Base-by-base conservation (phyloP, 257 asterid species). In the Galeopsis tetrahit region DNA sequence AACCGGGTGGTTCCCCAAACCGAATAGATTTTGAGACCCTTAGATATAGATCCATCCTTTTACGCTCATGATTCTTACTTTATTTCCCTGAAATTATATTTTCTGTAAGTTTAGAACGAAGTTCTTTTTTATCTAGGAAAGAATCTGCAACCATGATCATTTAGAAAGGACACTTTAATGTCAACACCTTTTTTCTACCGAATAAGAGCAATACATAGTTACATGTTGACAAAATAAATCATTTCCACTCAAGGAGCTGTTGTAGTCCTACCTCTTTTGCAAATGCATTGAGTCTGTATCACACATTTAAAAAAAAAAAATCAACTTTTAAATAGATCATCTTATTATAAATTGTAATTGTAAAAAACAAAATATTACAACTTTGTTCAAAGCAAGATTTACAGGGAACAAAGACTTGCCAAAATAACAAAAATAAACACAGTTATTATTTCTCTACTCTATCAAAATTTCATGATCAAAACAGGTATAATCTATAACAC, bases 101-200 rank as follows among this genome's bases (percentile, higher is more conserved):
- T 69, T 71, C 85, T 75, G 68, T 68, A 57, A 88, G 81, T 74
- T 88, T 85, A 68, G 81, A 70, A 14, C 95, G 87, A 61, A 90
- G 90, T 74, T 88, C 96, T 38, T 76, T 78, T 40, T 76, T 75
- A 70, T 85, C 83, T 55, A 79, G 33, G 31, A 68, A 44, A 51
- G 58, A 73, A 66, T 80, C 89, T 79, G 76, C 75, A 71, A 32
- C 53, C 21, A 74, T 62, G 53, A 74, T 31, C n/a, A 38, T 51
- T 34, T 7, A 36, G n/a, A 28, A 52, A 60, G 6, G 31, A 74
- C 32, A 36, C 10, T 5, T 34, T 32, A 56, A 33, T 8, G 3
- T 43, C 17, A 31, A 13, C 59, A 36, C 3, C 36, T 2, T 0
- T 52, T 28, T 36, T 48, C 4, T 15, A 66, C 44, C 70, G 55